Percentiles rank a stretch among this genome's conserved stretches.
These are phyloP conservation scores for Oidium heveae DNA, from an alignment of 2,329 filamentous ascomycete species.

Conservation along the genomic window DNA sequence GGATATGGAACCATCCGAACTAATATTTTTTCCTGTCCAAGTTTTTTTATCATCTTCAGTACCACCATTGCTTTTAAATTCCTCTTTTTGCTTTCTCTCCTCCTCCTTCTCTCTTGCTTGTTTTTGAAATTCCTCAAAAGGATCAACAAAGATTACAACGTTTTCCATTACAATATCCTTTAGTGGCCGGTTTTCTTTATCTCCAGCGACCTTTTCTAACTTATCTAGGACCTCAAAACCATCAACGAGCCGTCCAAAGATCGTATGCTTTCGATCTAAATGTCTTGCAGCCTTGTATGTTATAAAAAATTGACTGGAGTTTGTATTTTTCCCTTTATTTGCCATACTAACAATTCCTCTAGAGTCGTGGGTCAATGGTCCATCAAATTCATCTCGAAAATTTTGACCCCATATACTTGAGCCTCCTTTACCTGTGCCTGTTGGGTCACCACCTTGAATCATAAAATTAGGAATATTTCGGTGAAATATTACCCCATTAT, in stretches of 20 bases:
- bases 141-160: slow-evolving; percentile 70
- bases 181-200: slow-evolving; percentile 49
- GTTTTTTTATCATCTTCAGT: slow-evolving; percentile 75
- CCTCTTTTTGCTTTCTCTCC: slow-evolving; percentile 30
- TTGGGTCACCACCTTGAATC: slow-evolving; percentile 91
- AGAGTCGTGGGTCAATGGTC: slow-evolving; percentile 57
- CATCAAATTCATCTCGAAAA: slow-evolving; percentile 83
- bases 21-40: slow-evolving; percentile 85
- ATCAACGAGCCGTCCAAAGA: slow-evolving; percentile 69
- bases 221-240: slow-evolving; percentile 44
- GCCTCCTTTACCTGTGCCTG: slow-evolving; percentile 77
- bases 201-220: slow-evolving; percentile 55
- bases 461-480: slow-evolving; percentile 91
- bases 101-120: slow-evolving; percentile 40
- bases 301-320: slow-evolving; percentile 87
- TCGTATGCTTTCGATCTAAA: slow-evolving; percentile 87
- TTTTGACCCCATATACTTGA: slow-evolving; percentile 81
- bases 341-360: slow-evolving; percentile 79
- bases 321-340: slow-evolving; percentile 96
- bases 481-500: slow-evolving; percentile 63
- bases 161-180: slow-evolving; percentile 62
- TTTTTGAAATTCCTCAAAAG: slow-evolving; percentile 79
- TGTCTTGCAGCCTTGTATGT: slow-evolving; percentile 67
- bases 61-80: slow-evolving; percentile 37
- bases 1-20: slow-evolving; percentile 35